These are phyloP conservation scores for Pichia ethanolica DNA, from an alignment of 805 yeast species.

Conservation along the genomic window DNA sequence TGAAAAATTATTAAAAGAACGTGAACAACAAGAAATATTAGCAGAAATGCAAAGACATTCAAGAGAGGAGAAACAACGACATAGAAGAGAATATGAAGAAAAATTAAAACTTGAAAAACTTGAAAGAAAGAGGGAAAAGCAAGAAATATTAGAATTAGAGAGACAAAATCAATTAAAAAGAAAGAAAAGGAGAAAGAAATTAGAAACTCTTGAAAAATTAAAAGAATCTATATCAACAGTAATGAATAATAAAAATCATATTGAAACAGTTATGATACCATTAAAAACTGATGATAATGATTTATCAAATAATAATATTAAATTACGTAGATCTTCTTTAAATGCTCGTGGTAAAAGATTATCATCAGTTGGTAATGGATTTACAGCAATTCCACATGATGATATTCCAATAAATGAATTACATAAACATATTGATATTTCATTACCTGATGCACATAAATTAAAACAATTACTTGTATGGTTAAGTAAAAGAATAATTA, in stretches of 20 bases:
- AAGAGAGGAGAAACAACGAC: constrained; percentile 16
- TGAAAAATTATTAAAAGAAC: neutral
- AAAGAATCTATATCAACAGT: constrained; percentile 1
- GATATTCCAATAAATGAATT: constrained; percentile 48
- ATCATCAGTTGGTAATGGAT: constrained; percentile 70
- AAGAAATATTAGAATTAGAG: constrained; percentile 10
- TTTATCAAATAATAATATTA: neutral
- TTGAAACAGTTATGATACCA: constrained; percentile 11
- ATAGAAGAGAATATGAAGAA: constrained; percentile 11
- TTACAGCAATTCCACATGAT: constrained; percentile 57
- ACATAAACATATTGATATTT: constrained; percentile 53
- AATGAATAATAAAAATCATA: neutral
- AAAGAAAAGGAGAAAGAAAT: neutral
- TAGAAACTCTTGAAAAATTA: constrained; percentile 4
- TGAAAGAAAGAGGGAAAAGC: constrained; percentile 9
- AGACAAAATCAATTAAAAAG: neutral
- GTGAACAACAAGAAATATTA: constrained; percentile 22
- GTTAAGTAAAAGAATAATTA: constrained; percentile 50
- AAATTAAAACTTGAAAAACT: constrained; percentile 12
- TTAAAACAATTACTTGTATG: constrained; percentile 64
- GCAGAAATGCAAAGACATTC: constrained; percentile 21
- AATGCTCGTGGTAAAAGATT: constrained; percentile 61
- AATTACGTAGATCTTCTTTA: constrained; percentile 40
- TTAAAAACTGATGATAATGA: constrained; percentile 2
- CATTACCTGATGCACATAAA: constrained; percentile 63